Evolutionary conservation across 768 basidiomycete species (phyloP), one percentile per base, ranked within the genome.

Genomic region (Galerina marginata): DNA sequence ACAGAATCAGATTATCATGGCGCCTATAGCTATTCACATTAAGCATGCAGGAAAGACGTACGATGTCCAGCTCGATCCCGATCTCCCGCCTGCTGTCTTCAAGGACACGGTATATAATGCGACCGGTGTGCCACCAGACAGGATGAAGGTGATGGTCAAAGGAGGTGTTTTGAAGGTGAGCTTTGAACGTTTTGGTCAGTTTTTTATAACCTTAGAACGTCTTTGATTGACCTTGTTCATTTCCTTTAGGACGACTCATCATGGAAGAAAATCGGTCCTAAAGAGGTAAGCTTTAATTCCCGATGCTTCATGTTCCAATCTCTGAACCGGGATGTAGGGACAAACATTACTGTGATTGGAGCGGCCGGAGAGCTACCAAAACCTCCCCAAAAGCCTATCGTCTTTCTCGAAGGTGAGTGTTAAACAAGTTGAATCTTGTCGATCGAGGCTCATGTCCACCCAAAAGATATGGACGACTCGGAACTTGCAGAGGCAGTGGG

Each of bases 121-220:
- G 47, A 98, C 95, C 0, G 95, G 94, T 7, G 90, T 99, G 2
- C 95, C 93, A 3, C 75, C 86, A 38, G 94, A 96, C 70, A 83
- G 95, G 49, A 96, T 97, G 93, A 99, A 99, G 77, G 90, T 99
- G 64, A 95, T 97, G 91, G 83, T 96, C 72, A 98, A 97, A 72
- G 92, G 92, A 55, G 92, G 91, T 39, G 82, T 94, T 56, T 84
- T 97, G 68, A 96, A 96, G 86, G 94, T 92, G 68, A 55, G 79
- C 76, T 14, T 33, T 33, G 23, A 9, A 5, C 23, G 33, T 48
- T 20, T 44, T 14, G 9, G 39, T 11, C 33, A 20, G 16, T 15
- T 45, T 23, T 23, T 25, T 54, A 6, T 29, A 37, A 14, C 9
- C 9, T 46, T 54, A 37, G 14, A 26, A 20, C 20, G 20, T n/a